A percentile compares a stretch with the other conserved stretches of the same genome.
Conservation (phyloP, 148 eudicot species). For the Rhododendron ovatum region DNA sequence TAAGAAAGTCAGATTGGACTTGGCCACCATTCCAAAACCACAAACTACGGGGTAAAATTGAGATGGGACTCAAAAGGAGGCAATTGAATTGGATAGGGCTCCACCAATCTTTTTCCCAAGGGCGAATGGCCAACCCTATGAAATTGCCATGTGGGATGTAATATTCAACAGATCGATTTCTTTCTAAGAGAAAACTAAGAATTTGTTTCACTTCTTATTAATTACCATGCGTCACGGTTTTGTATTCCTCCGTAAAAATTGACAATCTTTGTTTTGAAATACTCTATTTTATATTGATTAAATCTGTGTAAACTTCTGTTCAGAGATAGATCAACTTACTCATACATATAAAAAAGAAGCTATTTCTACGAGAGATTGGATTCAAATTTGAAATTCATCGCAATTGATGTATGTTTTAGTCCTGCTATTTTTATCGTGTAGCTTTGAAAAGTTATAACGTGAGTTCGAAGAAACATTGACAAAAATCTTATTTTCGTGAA, state of each 20-base stretch:
- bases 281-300: background rate
- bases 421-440: background rate
- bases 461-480: background rate
- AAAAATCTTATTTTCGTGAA: background rate
- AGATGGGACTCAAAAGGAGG: background rate
- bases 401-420: background rate
- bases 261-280: background rate
- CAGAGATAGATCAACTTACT: background rate
- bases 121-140: background rate
- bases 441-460: background rate
- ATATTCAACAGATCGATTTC: background rate
- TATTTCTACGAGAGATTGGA: background rate
- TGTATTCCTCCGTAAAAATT: background rate
- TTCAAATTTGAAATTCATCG: background rate
- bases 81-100: background rate
- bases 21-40: background rate
- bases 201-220: background rate
- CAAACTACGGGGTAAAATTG: background rate
- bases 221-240: background rate
- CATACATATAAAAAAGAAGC: background rate
- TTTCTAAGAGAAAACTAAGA: background rate
- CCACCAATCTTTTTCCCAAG: background rate
- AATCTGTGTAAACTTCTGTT: background rate
- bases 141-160: background rate
- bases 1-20: background rate